phyloP scores from a whole-genome alignment of 2,329 filamentous ascomycete genomes.

The Rachicladosporium sp. region DNA sequence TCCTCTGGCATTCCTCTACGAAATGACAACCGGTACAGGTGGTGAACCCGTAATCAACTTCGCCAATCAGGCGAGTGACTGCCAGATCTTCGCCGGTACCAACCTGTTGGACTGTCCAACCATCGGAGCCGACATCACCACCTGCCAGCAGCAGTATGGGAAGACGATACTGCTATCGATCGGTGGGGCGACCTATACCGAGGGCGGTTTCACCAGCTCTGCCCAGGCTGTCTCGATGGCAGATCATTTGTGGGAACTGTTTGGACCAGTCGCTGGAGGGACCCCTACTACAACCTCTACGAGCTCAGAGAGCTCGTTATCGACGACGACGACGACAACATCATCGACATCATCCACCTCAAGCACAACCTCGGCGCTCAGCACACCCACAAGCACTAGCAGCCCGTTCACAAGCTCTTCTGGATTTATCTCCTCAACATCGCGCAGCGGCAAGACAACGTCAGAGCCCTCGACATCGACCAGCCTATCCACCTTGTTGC shows the following conservation, averaged over 20 bases:
- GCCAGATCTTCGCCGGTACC: conserved; percentile 46
- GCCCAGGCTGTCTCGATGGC: conserved; percentile 44
- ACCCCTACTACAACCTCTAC: too few relatives aligned
- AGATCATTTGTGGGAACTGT: conserved; percentile 55
- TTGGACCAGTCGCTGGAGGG: conserved; percentile 40
- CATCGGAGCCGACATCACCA: conserved; percentile 42
- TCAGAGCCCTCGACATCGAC: too few relatives aligned
- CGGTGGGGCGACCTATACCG: conserved; percentile 57
- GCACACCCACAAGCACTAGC: too few relatives aligned
- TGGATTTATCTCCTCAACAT: too few relatives aligned
- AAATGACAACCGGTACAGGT: conserved; percentile 39
- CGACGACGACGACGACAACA: too few relatives aligned
- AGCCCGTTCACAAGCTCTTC: too few relatives aligned
- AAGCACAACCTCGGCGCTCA: too few relatives aligned
- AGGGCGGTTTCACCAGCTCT: conserved; percentile 51
- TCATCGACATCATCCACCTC: too few relatives aligned
- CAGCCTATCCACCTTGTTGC: too few relatives aligned
- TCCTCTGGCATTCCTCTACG: conserved; percentile 49
- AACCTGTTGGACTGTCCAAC: conserved; percentile 49
- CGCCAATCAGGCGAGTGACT: conserved; percentile 50
- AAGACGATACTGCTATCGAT: conserved; percentile 65
- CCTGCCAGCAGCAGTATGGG: conserved; percentile 49
- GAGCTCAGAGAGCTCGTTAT: too few relatives aligned
- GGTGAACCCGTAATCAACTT: conserved; percentile 48
- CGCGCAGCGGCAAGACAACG: too few relatives aligned